A percentile compares a stretch with the other conserved stretches of the same genome.
Evolutionary conservation across 169 alveolate genomes (phyloP).

Genomic region (Theileria equi): DNA sequence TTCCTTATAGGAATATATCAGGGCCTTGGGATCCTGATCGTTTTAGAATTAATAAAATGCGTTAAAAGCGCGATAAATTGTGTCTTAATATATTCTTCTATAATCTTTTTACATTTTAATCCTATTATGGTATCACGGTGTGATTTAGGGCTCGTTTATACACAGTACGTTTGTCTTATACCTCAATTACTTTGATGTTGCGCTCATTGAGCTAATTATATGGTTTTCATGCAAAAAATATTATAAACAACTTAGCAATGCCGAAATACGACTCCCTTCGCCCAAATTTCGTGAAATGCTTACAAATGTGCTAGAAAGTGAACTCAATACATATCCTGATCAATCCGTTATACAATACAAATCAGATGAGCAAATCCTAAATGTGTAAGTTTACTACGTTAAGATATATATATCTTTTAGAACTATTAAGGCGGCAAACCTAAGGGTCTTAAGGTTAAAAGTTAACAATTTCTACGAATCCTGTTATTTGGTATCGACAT

Average conservation of each 20-base stretch:
- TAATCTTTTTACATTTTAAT: background rate
- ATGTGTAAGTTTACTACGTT: constrained; percentile 34
- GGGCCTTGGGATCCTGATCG: constrained; percentile 68
- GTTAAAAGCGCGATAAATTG: background rate
- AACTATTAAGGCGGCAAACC: constrained; percentile 24
- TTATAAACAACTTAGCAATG: constrained; percentile 13
- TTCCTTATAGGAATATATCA: constrained; percentile 31
- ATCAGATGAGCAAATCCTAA: constrained; percentile 18
- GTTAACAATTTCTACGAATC: constrained; percentile 63
- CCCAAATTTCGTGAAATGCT: constrained; percentile 25
- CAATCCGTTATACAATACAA: constrained; percentile 20
- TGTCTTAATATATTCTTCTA: background rate
- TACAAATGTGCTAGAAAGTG: constrained; percentile 45
- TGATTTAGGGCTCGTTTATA: background rate
- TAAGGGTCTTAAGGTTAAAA: constrained; percentile 28
- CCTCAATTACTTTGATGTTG: background rate
- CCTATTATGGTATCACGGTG: background rate
- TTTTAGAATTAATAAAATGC: constrained; percentile 8
- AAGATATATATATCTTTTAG: constrained; percentile 13
- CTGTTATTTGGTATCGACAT: constrained; percentile 46
- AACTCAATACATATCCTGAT: constrained; percentile 22
- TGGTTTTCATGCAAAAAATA: background rate
- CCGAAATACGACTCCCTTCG: constrained; percentile 33
- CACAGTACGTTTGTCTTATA: background rate
- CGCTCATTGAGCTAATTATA: background rate